Conservation (phyloP, 768 basidiomycete species). For the Boletus edulis region DNA sequence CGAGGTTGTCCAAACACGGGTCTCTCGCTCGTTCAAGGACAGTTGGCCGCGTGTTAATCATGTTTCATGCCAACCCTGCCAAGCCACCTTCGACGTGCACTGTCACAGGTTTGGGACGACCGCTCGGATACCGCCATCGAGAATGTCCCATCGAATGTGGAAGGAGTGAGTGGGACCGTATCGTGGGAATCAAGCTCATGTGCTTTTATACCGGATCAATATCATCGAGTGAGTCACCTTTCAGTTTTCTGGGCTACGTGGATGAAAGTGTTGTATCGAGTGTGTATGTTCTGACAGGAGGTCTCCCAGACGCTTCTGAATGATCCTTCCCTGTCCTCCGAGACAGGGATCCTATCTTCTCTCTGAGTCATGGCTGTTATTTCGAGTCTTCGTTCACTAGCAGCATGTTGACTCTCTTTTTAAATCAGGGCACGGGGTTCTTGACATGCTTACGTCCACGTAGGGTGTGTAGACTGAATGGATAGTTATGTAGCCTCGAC, state of each 20-base stretch:
- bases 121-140: too few species aligned
- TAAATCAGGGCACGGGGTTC: neutral
- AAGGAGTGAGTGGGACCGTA: neutral
- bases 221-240: constrained; percentile 6
- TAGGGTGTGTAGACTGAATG: too few species aligned
- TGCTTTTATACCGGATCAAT: too few species aligned
- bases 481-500: neutral
- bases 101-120: too few species aligned
- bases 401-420: constrained; percentile 10
- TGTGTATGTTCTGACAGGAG: constrained; percentile 5
- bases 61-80: too few species aligned
- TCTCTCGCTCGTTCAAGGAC: neutral
- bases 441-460: too few species aligned
- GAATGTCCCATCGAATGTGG: too few species aligned
- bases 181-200: neutral
- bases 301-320: constrained; percentile 27
- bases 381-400: neutral
- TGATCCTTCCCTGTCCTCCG: constrained; percentile 20
- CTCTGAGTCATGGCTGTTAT: constrained; percentile 25
- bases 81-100: too few species aligned
- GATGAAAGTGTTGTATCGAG: constrained; percentile 28
- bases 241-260: neutral
- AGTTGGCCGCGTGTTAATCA: too few species aligned
- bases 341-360: constrained; percentile 31
- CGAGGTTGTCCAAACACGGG: constrained; percentile 9